Evolutionary conservation across 2,329 filamentous ascomycete species (phyloP).

Genomic region (Emmonsiellopsis sp.): DNA sequence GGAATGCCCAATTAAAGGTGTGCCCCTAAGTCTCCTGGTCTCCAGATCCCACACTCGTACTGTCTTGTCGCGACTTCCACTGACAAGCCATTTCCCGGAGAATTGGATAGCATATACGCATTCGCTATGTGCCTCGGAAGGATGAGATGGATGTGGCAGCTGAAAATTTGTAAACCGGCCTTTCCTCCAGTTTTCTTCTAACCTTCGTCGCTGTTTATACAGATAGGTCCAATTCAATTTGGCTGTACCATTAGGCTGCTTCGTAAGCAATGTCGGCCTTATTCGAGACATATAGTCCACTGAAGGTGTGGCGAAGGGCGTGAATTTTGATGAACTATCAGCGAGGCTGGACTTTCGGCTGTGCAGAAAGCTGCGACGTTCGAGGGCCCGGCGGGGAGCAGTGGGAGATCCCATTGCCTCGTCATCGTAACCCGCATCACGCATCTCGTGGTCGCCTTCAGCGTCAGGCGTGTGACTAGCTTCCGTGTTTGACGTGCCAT

Average conservation of each 20-base stretch:
- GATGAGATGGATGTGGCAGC: slow-evolving; percentile 72
- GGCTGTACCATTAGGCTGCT: slow-evolving; percentile 24
- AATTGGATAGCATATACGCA: slow-evolving; percentile 96
- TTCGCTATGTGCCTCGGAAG: slow-evolving; percentile 76
- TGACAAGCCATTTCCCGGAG: slow-evolving; percentile 75
- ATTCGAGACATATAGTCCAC: slow-evolving; percentile 8
- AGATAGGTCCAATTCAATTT: slow-evolving; percentile 88
- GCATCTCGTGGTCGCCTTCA: slow-evolving; percentile 37
- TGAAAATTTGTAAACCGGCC: slow-evolving; percentile 80
- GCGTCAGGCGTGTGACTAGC: slow-evolving; percentile 18
- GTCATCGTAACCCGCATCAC: slow-evolving; percentile 26
- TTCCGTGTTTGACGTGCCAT: slow-evolving; percentile 11
- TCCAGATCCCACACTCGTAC: slow-evolving; percentile 86
- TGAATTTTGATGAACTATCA: neutral
- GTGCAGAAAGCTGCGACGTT: slow-evolving; percentile 10
- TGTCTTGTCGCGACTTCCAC: slow-evolving; percentile 80
- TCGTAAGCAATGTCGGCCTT: slow-evolving; percentile 25
- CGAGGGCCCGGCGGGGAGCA: slow-evolving; percentile 12
- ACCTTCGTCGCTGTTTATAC: slow-evolving; percentile 72
- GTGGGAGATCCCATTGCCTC: slow-evolving; percentile 9
- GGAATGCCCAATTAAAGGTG: slow-evolving; percentile 65
- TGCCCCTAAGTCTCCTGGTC: slow-evolving; percentile 64
- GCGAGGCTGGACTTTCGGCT: slow-evolving; percentile 13
- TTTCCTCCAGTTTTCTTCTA: slow-evolving; percentile 87
- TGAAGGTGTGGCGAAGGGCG: neutral